phyloP scores from a whole-genome alignment of 2,329 filamentous ascomycete genomes.

The Massarina eburnea region DNA sequence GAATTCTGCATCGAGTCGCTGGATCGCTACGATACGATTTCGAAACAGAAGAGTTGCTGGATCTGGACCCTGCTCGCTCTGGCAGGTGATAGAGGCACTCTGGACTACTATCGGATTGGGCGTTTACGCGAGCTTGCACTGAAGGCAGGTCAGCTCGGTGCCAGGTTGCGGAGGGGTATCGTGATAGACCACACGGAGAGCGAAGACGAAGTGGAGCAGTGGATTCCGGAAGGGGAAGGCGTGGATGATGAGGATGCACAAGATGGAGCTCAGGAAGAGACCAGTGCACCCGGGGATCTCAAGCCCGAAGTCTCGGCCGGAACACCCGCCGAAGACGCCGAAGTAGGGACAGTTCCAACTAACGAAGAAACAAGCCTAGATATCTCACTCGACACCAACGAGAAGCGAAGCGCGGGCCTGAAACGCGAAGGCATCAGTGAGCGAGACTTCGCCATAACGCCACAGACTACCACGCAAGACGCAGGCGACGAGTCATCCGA shows the following conservation, averaged over 20 bases:
- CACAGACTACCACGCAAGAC: constrained; percentile 2
- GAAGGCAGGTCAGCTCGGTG: constrained; percentile 65
- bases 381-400: not conserved
- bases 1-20: constrained; percentile 64
- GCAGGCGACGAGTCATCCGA: constrained; percentile 19
- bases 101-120: constrained; percentile 74
- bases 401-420: not conserved
- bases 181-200: not conserved
- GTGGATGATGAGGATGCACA: constrained; percentile 4
- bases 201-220: constrained; percentile 3
- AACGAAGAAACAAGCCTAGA: not conserved
- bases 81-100: constrained; percentile 71
- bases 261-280: not conserved
- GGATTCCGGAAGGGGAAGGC: no score
- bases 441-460: not conserved
- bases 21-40: constrained; percentile 60
- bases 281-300: not conserved
- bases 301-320: not conserved
- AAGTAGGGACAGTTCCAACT: not conserved
- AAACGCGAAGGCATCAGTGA: not conserved
- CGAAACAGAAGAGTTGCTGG: constrained; percentile 75
- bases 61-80: constrained; percentile 79
- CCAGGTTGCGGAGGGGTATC: constrained; percentile 22
- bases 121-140: constrained; percentile 79
- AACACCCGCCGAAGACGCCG: not conserved